Conservation (phyloP, 2,329 filamentous ascomycete genomes). For the Blumeria graminis region DNA sequence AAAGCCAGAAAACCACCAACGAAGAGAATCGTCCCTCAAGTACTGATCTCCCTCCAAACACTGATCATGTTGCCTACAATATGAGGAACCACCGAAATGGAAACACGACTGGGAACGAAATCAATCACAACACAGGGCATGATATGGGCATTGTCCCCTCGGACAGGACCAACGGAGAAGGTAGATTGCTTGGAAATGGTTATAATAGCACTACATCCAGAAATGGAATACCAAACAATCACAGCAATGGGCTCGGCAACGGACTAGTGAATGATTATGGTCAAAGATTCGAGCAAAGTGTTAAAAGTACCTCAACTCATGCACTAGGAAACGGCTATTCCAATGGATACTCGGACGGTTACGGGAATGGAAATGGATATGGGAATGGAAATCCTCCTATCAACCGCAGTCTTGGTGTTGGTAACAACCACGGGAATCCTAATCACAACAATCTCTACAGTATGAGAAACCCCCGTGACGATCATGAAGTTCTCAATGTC, state of each 20-base stretch:
- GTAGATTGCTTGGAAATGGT: background rate
- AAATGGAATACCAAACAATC: background rate
- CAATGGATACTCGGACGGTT: background rate
- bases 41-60: background rate
- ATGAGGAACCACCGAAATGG: too few species aligned
- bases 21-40: background rate
- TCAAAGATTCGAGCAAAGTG: background rate
- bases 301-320: background rate
- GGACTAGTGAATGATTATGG: background rate
- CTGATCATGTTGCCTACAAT: background rate
- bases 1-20: background rate
- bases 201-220: background rate
- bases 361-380: background rate
- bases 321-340: background rate
- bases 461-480: too few species aligned
- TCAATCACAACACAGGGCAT: too few species aligned
- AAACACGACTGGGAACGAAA: too few species aligned
- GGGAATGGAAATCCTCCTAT: background rate
- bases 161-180: background rate
- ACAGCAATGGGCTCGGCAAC: background rate
- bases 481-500: background rate
- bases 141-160: too few species aligned
- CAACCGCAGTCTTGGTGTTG: background rate
- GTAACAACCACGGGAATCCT: too few species aligned
- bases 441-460: too few species aligned